Conservation (phyloP, 2,329 filamentous ascomycete species). For the Alternaria consortialis region DNA sequence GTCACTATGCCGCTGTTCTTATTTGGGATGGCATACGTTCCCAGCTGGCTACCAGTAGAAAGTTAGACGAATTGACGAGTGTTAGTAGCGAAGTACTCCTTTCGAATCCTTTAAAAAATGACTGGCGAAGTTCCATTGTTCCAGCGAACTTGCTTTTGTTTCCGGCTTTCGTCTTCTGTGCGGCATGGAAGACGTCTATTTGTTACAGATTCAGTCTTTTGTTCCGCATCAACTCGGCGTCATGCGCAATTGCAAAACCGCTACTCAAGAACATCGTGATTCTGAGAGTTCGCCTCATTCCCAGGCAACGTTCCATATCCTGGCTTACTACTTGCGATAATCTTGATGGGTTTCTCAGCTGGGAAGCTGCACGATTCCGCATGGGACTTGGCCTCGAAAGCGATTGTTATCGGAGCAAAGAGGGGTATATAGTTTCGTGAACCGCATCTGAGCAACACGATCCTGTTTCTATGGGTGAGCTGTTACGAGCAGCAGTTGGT, state of each 20-base stretch:
- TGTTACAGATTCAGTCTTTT: neutral
- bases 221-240: neutral
- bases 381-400: conserved; percentile 65
- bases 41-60: no score
- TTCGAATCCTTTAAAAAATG: neutral
- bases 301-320: conserved; percentile 61
- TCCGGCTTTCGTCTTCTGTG: neutral
- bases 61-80: no score
- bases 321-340: conserved; percentile 65
- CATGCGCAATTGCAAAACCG: neutral
- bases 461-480: conserved; percentile 59
- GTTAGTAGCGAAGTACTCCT: neutral
- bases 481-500: conserved; percentile 60
- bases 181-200: neutral
- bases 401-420: conserved; percentile 49
- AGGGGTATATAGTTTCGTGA: conserved; percentile 61
- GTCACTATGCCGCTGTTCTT: neutral
- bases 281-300: neutral
- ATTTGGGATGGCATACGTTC: neutral
- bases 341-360: conserved; percentile 59
- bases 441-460: conserved; percentile 65
- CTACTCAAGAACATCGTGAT: neutral
- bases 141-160: neutral
- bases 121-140: neutral
- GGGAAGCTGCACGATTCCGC: conserved; percentile 69